These are phyloP conservation scores for Raffaelea arxii DNA, from an alignment of 2,329 filamentous ascomycete genomes.

Conservation along the genomic window DNA sequence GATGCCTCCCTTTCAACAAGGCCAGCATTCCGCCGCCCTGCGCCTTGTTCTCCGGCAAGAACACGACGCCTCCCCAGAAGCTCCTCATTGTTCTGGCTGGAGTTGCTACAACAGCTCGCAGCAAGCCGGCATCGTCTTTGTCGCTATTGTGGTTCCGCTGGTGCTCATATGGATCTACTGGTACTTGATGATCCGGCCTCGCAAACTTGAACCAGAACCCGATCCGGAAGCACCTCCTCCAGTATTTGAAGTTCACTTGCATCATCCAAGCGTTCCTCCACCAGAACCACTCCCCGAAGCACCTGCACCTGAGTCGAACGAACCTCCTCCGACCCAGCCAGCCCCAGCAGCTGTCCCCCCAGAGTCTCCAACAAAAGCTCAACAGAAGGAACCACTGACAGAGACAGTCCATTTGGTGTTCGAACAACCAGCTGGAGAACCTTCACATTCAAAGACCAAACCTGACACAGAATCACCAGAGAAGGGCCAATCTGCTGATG, in stretches of 20 bases:
- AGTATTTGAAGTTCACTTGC: too few relatives aligned
- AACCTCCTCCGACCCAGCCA: background rate
- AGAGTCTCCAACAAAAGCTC: too few relatives aligned
- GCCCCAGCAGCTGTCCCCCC: too few relatives aligned
- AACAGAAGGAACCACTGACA: too few relatives aligned
- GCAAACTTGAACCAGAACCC: background rate
- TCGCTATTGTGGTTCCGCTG: constrained; percentile 18
- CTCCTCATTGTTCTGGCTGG: constrained; percentile 24
- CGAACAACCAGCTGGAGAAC: too few relatives aligned
- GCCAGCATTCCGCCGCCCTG: too few relatives aligned
- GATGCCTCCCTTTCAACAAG: too few relatives aligned
- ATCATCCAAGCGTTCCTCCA: too few relatives aligned
- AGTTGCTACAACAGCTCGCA: constrained; percentile 26
- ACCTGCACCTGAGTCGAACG: background rate
- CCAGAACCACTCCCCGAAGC: background rate
- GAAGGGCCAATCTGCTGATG: background rate
- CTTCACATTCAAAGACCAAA: too few relatives aligned
- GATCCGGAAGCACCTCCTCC: background rate
- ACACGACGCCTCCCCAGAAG: background rate
- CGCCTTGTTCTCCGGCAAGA: too few relatives aligned
- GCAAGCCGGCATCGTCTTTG: constrained; percentile 30
- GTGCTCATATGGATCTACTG: constrained; percentile 23
- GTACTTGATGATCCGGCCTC: constrained; percentile 14
- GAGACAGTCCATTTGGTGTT: too few relatives aligned
- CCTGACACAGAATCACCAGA: background rate